Evolutionary conservation across 805 yeast species (phyloP), one percentile per base, ranked within the genome.

Genomic region (Henningerozyma blattae): DNA sequence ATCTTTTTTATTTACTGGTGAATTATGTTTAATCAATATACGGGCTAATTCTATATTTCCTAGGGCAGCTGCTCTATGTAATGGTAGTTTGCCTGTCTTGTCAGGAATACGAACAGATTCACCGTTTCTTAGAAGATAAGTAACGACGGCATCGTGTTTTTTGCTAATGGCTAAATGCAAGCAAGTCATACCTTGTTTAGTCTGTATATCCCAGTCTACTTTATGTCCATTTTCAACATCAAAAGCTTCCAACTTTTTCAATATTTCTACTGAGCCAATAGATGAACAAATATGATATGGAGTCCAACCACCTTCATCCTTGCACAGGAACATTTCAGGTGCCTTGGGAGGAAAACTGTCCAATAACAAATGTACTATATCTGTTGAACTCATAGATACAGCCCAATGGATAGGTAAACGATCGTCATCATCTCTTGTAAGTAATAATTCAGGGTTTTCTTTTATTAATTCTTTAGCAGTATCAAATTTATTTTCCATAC

Each of bases 341-440:
- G 44, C 42, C 22, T 44, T 41, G 49, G 51, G 50, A 27, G 39
- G 50, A 35, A 45, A 53, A 12, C n/a, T 6, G 3, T 22, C 13
- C 6, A 77, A 48, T 25, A 68, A 44, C 13, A 65, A 56, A 0
- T 45, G 38, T 6, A 72, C 73, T 15, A 78, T 62, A 18, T 70
- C 74, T 5, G 58, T 46, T 36, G 76, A 66, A 32, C 72, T 70
- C 44, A 66, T 66, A 1, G 94, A 72, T 18, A 77, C 72, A 1
- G 95, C 95, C 95, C 95, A 87, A 53, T 84, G 93, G 31, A 86
- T 59, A 2, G 95, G 80, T 2, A 81, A 75, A 42, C 96, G 67
- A 2, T 75, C 77, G 48, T 86, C 95, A 3, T 65, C 68, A 53
- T 87, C 96, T n/a, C n/a, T n/a, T n/a, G n/a, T n/a, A n/a, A n/a